phyloP scores from a whole-genome alignment of 2,329 filamentous ascomycete species.

The Phialophora tarda region DNA sequence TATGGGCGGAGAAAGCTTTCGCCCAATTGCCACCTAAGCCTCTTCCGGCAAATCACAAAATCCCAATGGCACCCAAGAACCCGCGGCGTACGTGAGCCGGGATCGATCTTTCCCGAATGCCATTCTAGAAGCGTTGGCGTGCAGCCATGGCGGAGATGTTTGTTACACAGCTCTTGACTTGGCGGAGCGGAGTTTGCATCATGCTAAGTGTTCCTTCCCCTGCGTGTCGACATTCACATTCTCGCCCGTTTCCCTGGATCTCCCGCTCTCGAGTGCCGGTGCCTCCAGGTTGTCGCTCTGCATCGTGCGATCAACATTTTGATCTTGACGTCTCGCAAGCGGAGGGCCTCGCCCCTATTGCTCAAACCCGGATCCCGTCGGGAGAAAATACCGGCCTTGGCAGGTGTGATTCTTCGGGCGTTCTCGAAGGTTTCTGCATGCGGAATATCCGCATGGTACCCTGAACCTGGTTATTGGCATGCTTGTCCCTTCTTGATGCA shows the following conservation, averaged over 20 bases:
- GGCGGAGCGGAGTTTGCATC: constrained; percentile 4
- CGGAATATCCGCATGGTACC: neutral
- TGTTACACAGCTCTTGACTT: neutral
- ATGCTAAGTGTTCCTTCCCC: neutral
- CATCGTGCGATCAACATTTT: neutral
- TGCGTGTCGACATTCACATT: neutral
- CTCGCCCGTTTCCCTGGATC: neutral
- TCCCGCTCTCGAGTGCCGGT: neutral
- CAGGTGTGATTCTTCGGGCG: neutral
- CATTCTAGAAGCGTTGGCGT: neutral
- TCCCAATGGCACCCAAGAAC: constrained; percentile 4
- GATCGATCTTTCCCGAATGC: neutral
- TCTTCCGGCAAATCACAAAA: constrained; percentile 3
- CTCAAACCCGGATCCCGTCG: neutral
- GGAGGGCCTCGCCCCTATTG: neutral
- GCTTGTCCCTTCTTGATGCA: neutral
- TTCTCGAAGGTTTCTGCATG: constrained; percentile 6
- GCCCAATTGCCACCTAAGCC: neutral
- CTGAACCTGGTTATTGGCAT: neutral
- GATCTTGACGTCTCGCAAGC: neutral
- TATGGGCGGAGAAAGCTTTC: constrained; percentile 7
- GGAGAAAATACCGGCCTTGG: neutral
- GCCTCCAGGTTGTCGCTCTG: neutral
- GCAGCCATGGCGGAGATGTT: constrained; percentile 1
- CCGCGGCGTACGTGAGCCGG: constrained; percentile 3